Percentiles rank a stretch among this genome's conserved stretches.
Conservation (phyloP, 495 filamentous ascomycete species). For the Penicillium mononematosum region DNA sequence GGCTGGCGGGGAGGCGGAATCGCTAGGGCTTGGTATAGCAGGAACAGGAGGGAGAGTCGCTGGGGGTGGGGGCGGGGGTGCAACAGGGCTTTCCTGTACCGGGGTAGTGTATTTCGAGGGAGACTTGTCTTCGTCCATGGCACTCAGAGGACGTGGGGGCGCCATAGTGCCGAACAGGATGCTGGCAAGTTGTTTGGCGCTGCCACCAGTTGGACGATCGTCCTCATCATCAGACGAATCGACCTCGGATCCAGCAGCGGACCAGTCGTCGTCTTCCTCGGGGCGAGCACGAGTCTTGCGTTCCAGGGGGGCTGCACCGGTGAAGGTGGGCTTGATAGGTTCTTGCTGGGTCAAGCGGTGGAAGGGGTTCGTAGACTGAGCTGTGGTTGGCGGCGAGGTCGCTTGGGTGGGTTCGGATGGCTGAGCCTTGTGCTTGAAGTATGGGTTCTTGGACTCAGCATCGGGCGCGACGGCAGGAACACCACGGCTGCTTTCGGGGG, state of each 20-base stretch:
- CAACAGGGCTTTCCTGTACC: conserved; percentile 35
- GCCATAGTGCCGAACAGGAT: conserved; percentile 97
- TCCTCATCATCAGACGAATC: conserved; percentile 69
- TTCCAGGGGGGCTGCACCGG: conserved; percentile 38
- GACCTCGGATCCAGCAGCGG: conserved; percentile 73
- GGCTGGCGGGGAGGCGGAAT: conserved; percentile 35
- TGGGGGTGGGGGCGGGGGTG: conserved; percentile 32
- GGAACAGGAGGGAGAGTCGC: conserved; percentile 33
- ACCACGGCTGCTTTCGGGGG: conserved; percentile 30
- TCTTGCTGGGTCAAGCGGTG: conserved; percentile 70
- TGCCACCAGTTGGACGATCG: conserved; percentile 70
- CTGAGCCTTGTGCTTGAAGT: conserved; percentile 68
- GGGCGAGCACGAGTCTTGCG: conserved; percentile 56
- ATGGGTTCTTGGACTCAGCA: conserved; percentile 64
- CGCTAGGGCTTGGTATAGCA: conserved; percentile 33
- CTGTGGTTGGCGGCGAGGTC: conserved; percentile 39
- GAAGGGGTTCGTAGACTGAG: conserved; percentile 89
- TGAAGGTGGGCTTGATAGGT: conserved; percentile 34
- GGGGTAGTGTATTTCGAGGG: conserved; percentile 41
- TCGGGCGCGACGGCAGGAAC: conserved; percentile 30
- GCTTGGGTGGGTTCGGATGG: conserved; percentile 19
- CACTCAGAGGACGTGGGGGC: conserved; percentile 83
- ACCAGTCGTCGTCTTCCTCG: conserved; percentile 89
- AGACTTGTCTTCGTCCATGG: conserved; percentile 67
- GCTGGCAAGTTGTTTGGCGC: conserved; percentile 86